These are phyloP conservation scores for Suillus tomentosus DNA, from an alignment of 768 basidiomycete species.

Conservation along the genomic window DNA sequence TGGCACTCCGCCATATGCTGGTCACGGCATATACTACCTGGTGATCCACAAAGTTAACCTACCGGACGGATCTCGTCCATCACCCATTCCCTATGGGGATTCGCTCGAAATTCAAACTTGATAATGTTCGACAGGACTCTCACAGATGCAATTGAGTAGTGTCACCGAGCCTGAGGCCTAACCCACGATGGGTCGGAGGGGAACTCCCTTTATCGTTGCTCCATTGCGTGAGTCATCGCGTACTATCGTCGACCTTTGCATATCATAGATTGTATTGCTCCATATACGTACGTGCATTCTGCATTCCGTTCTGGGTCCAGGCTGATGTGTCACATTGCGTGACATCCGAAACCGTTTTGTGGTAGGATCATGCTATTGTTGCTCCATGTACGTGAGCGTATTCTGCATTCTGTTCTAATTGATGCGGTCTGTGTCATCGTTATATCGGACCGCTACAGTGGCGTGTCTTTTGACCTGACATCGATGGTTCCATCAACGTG, in stretches of 20 bases:
- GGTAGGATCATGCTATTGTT: background rate
- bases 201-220: background rate
- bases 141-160: background rate
- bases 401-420: background rate
- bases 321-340: background rate
- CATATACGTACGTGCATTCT: background rate
- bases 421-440: background rate
- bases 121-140: background rate
- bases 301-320: background rate
- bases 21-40: background rate
- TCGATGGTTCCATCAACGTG: too few species aligned
- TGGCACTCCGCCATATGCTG: background rate
- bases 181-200: background rate
- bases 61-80: constrained; percentile 5
- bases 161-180: background rate
- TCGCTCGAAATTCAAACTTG: background rate
- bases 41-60: background rate
- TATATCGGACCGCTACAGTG: background rate
- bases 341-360: background rate
- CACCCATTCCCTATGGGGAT: background rate
- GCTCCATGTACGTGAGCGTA: background rate
- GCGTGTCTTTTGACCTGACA: background rate
- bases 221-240: background rate
- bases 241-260: background rate
- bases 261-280: background rate